Evolutionary conservation across 2,329 filamentous ascomycete genomes (phyloP).

Genomic region (Hymenoscyphus albidus): DNA sequence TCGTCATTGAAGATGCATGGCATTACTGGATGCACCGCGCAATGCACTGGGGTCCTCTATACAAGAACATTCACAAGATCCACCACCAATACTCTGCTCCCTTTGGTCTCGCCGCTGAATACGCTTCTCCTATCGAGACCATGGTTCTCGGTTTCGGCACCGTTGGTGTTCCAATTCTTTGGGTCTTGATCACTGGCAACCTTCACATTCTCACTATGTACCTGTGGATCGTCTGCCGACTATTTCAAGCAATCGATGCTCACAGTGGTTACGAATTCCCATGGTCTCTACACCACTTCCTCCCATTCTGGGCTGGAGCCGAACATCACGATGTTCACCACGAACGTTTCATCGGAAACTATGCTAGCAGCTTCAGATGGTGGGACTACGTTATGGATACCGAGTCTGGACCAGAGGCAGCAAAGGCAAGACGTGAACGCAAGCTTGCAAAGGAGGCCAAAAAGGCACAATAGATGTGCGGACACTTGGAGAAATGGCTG

Average conservation of each 20-base stretch:
- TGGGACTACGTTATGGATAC: constrained; percentile 96
- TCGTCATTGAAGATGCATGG: constrained; percentile 94
- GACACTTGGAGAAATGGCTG: constrained; percentile 3
- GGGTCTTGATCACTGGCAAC: constrained; percentile 77
- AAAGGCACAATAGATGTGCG: constrained; percentile 44
- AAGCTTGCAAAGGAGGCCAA: constrained; percentile 63
- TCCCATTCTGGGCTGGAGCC: constrained; percentile 97
- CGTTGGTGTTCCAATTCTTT: constrained; percentile 76
- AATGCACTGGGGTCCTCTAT: constrained; percentile 91
- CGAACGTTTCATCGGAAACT: constrained; percentile 98
- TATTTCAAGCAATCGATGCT: constrained; percentile 97
- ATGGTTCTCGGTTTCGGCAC: constrained; percentile 90
- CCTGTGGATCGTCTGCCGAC: constrained; percentile 84
- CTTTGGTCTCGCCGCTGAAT: constrained; percentile 94
- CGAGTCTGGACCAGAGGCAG: constrained; percentile 83
- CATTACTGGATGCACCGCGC: constrained; percentile 95
- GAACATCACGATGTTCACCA: constrained; percentile 97
- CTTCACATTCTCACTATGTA: constrained; percentile 98
- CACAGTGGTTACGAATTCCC: constrained; percentile 99
- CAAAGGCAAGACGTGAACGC: constrained; percentile 76
- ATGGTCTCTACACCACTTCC: constrained; percentile 90
- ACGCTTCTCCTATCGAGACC: constrained; percentile 94
- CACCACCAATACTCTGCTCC: constrained; percentile 98
- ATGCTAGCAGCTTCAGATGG: constrained; percentile 96
- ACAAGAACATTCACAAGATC: constrained; percentile 97